Conservation (phyloP, 352 stramenopile species). For the Phytophthora cactorum region DNA sequence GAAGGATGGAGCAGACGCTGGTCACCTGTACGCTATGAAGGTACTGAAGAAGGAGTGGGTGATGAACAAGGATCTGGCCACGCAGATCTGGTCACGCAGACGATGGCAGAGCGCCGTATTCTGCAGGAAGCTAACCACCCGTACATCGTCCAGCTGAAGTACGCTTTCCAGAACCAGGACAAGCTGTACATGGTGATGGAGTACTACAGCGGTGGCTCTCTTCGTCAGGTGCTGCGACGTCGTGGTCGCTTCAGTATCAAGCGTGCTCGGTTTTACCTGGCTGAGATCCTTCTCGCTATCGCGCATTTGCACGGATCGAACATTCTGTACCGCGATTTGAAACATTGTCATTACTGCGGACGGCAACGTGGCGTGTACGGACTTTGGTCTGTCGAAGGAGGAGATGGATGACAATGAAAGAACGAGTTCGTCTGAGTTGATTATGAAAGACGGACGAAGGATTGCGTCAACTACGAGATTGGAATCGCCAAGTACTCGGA, state of each 20-base stretch:
- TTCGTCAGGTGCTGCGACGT: slow-evolving; percentile 70
- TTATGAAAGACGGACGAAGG: slow-evolving; percentile 76
- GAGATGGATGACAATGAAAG: slow-evolving; percentile 75
- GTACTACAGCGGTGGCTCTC: slow-evolving; percentile 83
- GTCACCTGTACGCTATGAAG: slow-evolving; percentile 80
- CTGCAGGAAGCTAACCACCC: slow-evolving; percentile 77
- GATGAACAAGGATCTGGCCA: slow-evolving; percentile 82
- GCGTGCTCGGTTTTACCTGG: slow-evolving; percentile 70
- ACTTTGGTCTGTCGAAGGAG: slow-evolving; percentile 80
- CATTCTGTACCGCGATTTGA: slow-evolving; percentile 80
- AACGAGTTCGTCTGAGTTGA: slow-evolving; percentile 73
- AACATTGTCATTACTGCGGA: slow-evolving; percentile 80
- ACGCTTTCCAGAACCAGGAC: slow-evolving; percentile 82
- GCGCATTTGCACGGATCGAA: slow-evolving; percentile 63
- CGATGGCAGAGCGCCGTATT: slow-evolving; percentile 77
- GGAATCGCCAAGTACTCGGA: slow-evolving; percentile 88
- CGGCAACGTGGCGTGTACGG: slow-evolving; percentile 72
- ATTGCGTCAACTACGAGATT: slow-evolving; percentile 87
- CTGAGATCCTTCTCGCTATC: slow-evolving; percentile 73
- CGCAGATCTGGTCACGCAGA: slow-evolving; percentile 73
- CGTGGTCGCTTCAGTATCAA: slow-evolving; percentile 77
- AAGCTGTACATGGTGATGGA: slow-evolving; percentile 88
- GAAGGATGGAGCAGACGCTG: slow-evolving; percentile 65
- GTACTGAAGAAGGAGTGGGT: slow-evolving; percentile 85
- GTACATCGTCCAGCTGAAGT: slow-evolving; percentile 80